These are phyloP conservation scores for Moniliophthora roreri DNA, from an alignment of 1,284 basidiomycete genomes.

Conservation along the genomic window DNA sequence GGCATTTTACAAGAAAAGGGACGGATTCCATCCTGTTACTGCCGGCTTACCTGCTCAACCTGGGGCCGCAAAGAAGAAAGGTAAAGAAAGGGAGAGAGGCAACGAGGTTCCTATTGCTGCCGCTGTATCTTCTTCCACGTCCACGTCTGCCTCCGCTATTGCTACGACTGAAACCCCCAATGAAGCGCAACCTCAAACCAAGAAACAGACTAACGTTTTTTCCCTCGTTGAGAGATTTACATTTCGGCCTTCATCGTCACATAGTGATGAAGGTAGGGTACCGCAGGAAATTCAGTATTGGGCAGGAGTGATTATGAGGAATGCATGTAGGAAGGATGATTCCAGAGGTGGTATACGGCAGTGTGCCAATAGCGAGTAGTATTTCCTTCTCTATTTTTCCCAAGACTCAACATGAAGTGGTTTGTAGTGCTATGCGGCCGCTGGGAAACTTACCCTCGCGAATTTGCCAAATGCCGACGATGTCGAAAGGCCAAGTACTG, in stretches of 20 bases:
- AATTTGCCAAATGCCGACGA: conserved; percentile 96
- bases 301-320: conserved; percentile 99
- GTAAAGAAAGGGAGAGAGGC: conserved; percentile 38
- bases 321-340: conserved; percentile 98
- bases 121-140: conserved; percentile 20
- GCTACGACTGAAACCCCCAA: conserved; percentile 13
- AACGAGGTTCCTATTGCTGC: conserved; percentile 13
- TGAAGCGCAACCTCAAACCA: not conserved
- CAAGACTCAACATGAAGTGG: too few relatives aligned
- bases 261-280: conserved; percentile 67
- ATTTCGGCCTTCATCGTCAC: conserved; percentile 82
- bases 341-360: conserved; percentile 90
- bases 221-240: conserved; percentile 96
- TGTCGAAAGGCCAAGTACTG: conserved; percentile 99
- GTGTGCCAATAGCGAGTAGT: conserved; percentile 88
- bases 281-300: conserved; percentile 97
- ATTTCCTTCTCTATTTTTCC: conserved; percentile 7
- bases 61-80: conserved; percentile 33
- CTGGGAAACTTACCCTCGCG: conserved; percentile 92
- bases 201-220: conserved; percentile 85
- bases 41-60: conserved; percentile 31
- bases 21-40: conserved; percentile 72
- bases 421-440: conserved; percentile 86
- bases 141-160: conserved; percentile 10
- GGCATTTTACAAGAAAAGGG: conserved; percentile 87